phyloP scores from a whole-genome alignment of 2,329 filamentous ascomycete genomes.

The Aspergillus fijiensis region DNA sequence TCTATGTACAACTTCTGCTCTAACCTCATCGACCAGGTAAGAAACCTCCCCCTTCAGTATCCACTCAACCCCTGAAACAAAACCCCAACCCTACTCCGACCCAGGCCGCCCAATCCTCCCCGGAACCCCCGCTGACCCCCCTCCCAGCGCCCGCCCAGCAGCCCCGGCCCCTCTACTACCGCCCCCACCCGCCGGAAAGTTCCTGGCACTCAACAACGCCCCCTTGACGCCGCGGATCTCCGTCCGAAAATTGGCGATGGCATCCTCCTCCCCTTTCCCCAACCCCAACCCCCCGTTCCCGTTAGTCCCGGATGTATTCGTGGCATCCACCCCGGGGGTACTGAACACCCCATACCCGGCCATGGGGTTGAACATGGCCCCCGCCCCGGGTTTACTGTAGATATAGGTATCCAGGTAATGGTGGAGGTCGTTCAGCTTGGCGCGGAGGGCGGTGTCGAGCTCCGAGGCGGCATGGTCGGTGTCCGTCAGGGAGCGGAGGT shows the following conservation, averaged over 20 bases:
- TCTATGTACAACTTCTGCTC: too few species aligned
- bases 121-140: conserved; percentile 12
- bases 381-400: conserved; percentile 33
- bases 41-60: conserved; percentile 1
- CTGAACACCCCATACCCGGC: conserved; percentile 37
- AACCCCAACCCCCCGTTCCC: conserved; percentile 18
- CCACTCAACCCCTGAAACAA: neutral
- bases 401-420: conserved; percentile 53
- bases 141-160: too few species aligned
- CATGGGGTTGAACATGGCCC: conserved; percentile 24
- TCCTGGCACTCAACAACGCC: conserved; percentile 61
- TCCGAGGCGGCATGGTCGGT: conserved; percentile 37
- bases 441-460: conserved; percentile 35
- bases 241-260: conserved; percentile 57
- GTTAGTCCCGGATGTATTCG: conserved; percentile 4
- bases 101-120: neutral
- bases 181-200: conserved; percentile 51
- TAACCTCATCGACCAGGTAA: too few species aligned
- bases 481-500: conserved; percentile 50
- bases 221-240: conserved; percentile 65
- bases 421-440: conserved; percentile 46
- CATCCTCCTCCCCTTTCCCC: conserved; percentile 53
- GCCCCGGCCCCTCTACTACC: conserved; percentile 23
- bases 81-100: neutral
- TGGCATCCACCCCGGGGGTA: conserved; percentile 28